Conservation (phyloP, 1,284 basidiomycete genomes). For the Mycena sp. region DNA sequence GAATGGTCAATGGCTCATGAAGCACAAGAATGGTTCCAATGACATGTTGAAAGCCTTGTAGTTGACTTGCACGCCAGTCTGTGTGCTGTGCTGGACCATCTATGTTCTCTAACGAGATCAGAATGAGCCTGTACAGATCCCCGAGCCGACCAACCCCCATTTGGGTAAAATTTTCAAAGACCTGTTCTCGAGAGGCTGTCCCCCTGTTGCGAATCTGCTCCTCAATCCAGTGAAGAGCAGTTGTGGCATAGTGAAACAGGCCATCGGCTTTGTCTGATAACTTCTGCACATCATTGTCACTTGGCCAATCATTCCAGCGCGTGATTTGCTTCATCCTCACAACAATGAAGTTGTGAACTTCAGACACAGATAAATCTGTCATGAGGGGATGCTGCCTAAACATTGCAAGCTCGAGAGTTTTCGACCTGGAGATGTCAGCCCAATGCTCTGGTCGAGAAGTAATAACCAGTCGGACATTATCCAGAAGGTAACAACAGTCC, state of each 20-base stretch:
- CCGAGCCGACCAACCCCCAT: constrained; percentile 7
- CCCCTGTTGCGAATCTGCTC: too few relatives aligned
- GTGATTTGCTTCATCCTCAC: too few relatives aligned
- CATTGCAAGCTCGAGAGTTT: constrained; percentile 5
- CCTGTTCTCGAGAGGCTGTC: too few relatives aligned
- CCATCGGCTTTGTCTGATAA: constrained; percentile 16
- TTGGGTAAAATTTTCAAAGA: constrained; percentile 9
- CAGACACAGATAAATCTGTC: too few relatives aligned
- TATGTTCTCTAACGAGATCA: constrained; percentile 12
- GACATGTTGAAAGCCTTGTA: constrained; percentile 21
- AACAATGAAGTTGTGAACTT: too few relatives aligned
- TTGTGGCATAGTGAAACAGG: constrained; percentile 21
- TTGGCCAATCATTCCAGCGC: too few relatives aligned
- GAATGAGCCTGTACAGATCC: constrained; percentile 17
- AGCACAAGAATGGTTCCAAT: constrained; percentile 20
- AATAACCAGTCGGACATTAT: constrained; percentile 6
- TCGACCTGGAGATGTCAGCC: constrained; percentile 15
- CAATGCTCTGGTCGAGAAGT: constrained; percentile 17
- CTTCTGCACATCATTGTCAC: background rate
- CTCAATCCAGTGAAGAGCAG: background rate
- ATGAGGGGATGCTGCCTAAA: too few relatives aligned
- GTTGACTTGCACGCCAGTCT: constrained; percentile 1
- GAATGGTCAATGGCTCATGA: background rate
- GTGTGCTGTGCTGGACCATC: background rate
- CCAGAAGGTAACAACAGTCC: background rate